These are phyloP conservation scores for Phytopythium boreale DNA, from an alignment of 352 stramenopile genomes.

Conservation along the genomic window DNA sequence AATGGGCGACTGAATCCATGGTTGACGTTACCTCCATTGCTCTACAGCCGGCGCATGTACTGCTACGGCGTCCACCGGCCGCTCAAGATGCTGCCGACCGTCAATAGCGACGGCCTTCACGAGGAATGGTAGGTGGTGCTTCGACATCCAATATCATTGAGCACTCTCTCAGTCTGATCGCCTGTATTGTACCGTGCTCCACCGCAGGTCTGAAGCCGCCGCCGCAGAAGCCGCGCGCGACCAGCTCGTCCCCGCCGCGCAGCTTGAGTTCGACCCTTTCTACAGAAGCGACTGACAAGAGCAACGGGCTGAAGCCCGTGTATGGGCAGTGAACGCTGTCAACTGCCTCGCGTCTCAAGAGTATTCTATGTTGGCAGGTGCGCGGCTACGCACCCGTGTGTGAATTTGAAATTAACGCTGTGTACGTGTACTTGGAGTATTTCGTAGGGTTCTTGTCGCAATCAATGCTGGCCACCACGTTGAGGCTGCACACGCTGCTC, in stretches of 20 bases:
- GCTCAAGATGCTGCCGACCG: slow-evolving; percentile 49
- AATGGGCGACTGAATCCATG: background rate
- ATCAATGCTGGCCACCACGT: no score
- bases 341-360: background rate
- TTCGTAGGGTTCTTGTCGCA: no score
- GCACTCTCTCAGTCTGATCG: background rate
- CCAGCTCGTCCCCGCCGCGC: slow-evolving; percentile 20
- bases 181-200: background rate
- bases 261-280: slow-evolving; percentile 48
- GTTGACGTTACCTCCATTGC: background rate
- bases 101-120: slow-evolving; percentile 62
- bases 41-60: slow-evolving; percentile 40
- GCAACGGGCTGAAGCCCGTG: no score
- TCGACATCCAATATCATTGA: background rate
- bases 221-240: slow-evolving; percentile 6
- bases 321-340: background rate
- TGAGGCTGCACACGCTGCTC: no score
- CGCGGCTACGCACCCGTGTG: background rate
- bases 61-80: slow-evolving; percentile 73
- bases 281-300: slow-evolving; percentile 15
- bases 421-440: background rate
- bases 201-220: background rate
- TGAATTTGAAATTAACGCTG: background rate
- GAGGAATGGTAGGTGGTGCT: slow-evolving; percentile 31
- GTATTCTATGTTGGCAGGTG: background rate